Base-by-base conservation (phyloP, 2,329 filamentous ascomycete genomes). In the Aspergillus pseudoglaucus region DNA sequence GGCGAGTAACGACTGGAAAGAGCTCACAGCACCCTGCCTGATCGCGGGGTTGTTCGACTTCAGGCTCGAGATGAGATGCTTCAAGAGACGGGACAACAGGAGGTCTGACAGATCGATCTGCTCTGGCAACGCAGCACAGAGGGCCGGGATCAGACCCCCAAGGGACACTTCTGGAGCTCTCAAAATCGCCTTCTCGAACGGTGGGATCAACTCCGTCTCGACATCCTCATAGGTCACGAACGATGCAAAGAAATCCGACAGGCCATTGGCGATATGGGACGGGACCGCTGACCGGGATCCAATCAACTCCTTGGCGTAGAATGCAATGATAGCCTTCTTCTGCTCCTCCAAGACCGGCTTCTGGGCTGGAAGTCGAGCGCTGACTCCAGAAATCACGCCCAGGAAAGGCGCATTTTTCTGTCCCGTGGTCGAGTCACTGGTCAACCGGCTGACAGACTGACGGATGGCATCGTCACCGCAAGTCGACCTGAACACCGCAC, bases 141-240 rank as follows among this genome's bases (percentile, higher is more conserved):
- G 75, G 10, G 85, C 82, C 5, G 84, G 80, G 44, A 97, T 72
- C 20, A 96, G 76, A 53, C 89, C 86, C 57, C 85, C 83, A 23
- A 97, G 75, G 12, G 95, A 83, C 39, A 96, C 84, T 69, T 98
- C 93, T 1, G 93, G 94, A 6, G 91, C 85, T 63, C 94, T 81
- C 41, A 98, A 72, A 47, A 98, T 77, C 5, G 87, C 84, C 70
- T 95, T 96, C 63, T 98, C 93, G 12, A 97, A 74, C 0, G 89
- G 75, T 7, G 90, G 88, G 20, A 94, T 76, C 27, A 97, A 63
- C 39, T 91, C 82, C 53, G 81, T 85, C 46, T 82, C 79, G 25
- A 97, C 65, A 55, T 96, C 90, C 20, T 90, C 83, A 14, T 80
- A 64, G 0, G 81, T 84, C 33, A 86, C 76, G 62, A 91, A 97